Percentiles rank a stretch among this genome's conserved stretches.
phyloP scores from a whole-genome alignment of 2,329 filamentous ascomycete species.

The Fusarium beomiforme region DNA sequence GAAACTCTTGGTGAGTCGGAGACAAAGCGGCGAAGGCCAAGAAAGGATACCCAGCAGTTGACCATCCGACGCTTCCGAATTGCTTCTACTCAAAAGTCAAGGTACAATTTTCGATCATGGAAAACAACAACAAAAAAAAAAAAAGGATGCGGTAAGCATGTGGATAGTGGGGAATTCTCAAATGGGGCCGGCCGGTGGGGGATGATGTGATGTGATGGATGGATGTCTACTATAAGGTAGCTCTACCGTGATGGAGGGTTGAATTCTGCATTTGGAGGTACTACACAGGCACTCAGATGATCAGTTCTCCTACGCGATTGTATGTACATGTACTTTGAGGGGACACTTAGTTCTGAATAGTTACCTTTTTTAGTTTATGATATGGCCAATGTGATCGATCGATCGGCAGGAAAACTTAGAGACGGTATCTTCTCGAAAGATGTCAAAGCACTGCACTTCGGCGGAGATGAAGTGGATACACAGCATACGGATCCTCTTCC shows the following conservation, averaged over 20 bases:
- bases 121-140: background rate
- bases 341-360: background rate
- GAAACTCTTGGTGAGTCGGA: background rate
- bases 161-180: conserved; percentile 12
- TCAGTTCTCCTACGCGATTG: background rate
- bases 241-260: too few species aligned
- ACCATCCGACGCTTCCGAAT: conserved; percentile 44
- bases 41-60: background rate
- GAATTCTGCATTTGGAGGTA: too few species aligned
- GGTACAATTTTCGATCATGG: background rate
- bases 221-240: too few species aligned
- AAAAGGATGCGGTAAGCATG: conserved; percentile 24
- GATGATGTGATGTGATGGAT: background rate
- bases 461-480: conserved; percentile 2
- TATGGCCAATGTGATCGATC: conserved; percentile 21
- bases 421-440: conserved; percentile 1
- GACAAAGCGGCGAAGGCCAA: conserved; percentile 17
- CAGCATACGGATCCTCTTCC: background rate
- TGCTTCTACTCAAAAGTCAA: conserved; percentile 32
- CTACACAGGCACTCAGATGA: background rate
- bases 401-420: conserved; percentile 13
- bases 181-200: conserved; percentile 31
- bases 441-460: background rate
- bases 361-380: background rate
- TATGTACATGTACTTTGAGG: background rate